Evolutionary conservation across 257 asterid species (phyloP).

Genomic region (Fraxinus excelsior): DNA sequence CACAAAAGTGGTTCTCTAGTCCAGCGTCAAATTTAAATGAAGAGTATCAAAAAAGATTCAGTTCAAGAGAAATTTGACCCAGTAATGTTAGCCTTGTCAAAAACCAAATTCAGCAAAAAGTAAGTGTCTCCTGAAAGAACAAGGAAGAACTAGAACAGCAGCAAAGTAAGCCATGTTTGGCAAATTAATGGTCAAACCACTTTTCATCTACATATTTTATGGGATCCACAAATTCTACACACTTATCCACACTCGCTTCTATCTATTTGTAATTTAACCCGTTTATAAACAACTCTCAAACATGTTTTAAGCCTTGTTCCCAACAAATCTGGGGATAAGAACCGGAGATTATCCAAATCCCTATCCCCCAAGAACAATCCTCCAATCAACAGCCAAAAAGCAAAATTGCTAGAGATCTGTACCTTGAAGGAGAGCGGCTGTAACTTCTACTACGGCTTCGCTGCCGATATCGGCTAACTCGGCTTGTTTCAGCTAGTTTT

Average conservation of each 20-base stretch:
- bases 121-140: neutral
- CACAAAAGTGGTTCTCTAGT: neutral
- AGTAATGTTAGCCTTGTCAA: neutral
- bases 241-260: too few relatives aligned
- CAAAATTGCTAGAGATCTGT: conserved; percentile 14
- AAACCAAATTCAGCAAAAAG: neutral
- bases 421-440: conserved; percentile 94
- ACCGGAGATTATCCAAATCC: neutral
- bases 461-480: conserved; percentile 53
- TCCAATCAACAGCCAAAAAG: neutral
- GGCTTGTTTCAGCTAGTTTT: conserved; percentile 81
- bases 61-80: neutral
- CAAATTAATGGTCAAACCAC: too few relatives aligned
- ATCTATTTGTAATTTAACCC: too few relatives aligned
- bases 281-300: too few relatives aligned
- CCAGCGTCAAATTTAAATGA: neutral
- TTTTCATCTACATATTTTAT: too few relatives aligned
- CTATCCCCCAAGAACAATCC: neutral
- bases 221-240: too few relatives aligned
- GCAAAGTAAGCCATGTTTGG: neutral
- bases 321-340: neutral
- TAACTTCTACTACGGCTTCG: conserved; percentile 88
- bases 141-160: neutral
- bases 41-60: neutral
- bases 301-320: neutral